A percentile compares a stretch with the other conserved stretches of the same genome.
Evolutionary conservation across 1,139 yeast species (phyloP).

Genomic region (Candida smagusa): DNA sequence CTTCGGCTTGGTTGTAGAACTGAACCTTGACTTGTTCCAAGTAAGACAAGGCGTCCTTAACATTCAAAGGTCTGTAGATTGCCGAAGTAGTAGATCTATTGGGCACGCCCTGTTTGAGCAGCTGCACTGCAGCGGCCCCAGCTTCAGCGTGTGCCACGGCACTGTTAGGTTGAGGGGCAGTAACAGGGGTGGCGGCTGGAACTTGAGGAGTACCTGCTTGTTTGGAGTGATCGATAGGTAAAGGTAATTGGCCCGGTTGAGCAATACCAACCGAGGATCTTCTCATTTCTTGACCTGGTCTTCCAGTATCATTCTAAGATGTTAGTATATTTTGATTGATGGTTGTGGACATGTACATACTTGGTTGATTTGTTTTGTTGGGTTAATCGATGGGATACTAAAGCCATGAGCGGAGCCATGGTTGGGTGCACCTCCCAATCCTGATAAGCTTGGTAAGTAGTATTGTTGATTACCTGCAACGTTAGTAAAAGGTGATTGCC

Average conservation of each 20-base stretch:
- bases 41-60: slow-evolving; percentile 92
- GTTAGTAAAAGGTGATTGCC: slow-evolving; percentile 11
- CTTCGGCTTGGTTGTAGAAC: slow-evolving; percentile 89
- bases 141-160: slow-evolving; percentile 3
- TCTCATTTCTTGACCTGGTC: slow-evolving; percentile 22
- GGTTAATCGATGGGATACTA: slow-evolving; percentile 46
- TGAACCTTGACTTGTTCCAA: slow-evolving; percentile 94
- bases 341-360: slow-evolving; percentile 22
- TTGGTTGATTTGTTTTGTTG: slow-evolving; percentile 23
- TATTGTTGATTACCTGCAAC: slow-evolving; percentile 43
- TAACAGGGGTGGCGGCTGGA: slow-evolving; percentile 4
- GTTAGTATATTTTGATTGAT: slow-evolving; percentile 13
- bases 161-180: slow-evolving; percentile 3
- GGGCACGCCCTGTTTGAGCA: slow-evolving; percentile 28
- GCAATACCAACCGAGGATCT: slow-evolving; percentile 22
- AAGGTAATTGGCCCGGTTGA: slow-evolving; percentile 23
- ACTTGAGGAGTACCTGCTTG: slow-evolving; percentile 8
- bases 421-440: slow-evolving; percentile 43
- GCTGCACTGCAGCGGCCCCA: slow-evolving; percentile 12
- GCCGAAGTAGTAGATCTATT: slow-evolving; percentile 45
- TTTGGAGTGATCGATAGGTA: slow-evolving; percentile 13
- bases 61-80: slow-evolving; percentile 83
- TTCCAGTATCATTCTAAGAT: slow-evolving; percentile 18
- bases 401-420: slow-evolving; percentile 40
- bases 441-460: slow-evolving; percentile 51